phyloP scores from a whole-genome alignment of 2,329 filamentous ascomycete genomes.

The Paracoccidioides brasiliensis region DNA sequence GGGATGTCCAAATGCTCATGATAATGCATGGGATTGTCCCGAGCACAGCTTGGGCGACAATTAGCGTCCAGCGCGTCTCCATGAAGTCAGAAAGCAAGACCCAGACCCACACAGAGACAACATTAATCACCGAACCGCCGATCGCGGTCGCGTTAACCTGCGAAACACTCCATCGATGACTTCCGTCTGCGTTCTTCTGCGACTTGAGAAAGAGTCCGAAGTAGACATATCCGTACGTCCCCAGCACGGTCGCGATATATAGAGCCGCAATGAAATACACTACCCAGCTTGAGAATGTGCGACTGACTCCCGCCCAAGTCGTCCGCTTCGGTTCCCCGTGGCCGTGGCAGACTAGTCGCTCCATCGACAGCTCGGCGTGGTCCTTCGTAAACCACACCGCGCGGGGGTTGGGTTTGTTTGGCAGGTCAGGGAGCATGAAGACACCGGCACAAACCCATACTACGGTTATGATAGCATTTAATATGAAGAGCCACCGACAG shows the following conservation, averaged over 20 bases:
- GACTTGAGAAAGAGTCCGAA: not conserved
- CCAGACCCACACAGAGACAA: not conserved
- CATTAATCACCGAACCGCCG: not conserved
- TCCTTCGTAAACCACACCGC: not conserved
- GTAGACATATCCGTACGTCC: not conserved
- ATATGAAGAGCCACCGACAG: constrained; percentile 27
- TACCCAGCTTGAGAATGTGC: not conserved
- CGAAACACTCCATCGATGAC: not conserved
- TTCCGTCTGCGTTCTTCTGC: not conserved
- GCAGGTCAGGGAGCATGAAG: not conserved
- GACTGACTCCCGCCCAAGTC: not conserved
- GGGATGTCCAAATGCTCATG: not conserved
- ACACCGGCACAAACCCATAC: constrained; percentile 17
- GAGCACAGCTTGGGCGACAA: not conserved
- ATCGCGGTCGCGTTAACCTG: not conserved
- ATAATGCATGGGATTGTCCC: not conserved
- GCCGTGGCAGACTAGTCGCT: not conserved
- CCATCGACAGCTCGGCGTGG: not conserved
- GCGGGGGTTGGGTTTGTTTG: not conserved
- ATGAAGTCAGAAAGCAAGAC: not conserved
- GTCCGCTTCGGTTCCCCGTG: not conserved
- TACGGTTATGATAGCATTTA: constrained; percentile 27
- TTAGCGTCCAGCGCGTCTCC: not conserved
- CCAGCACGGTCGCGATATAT: not conserved
- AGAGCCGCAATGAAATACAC: not conserved